phyloP scores from a whole-genome alignment of 805 yeast species.

The Saccharomycopsis amapae region DNA sequence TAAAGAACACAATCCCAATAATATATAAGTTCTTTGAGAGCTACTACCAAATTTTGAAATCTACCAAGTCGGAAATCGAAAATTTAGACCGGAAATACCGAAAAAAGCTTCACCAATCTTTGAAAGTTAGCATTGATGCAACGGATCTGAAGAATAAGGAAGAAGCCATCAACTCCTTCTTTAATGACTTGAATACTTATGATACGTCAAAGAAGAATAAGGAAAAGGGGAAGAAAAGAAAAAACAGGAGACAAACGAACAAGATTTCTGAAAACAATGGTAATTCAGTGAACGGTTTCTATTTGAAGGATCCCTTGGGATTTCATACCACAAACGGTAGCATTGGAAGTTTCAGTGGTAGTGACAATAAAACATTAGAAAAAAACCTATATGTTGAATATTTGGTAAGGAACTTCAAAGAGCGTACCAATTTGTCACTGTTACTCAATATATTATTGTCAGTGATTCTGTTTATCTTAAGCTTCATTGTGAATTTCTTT shows the following conservation, averaged over 20 bases:
- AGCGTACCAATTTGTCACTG: slow-evolving; percentile 3
- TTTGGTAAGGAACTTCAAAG: slow-evolving; percentile 14
- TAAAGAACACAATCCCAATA: slow-evolving; percentile 1
- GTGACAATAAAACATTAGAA: neutral
- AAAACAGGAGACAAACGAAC: too few species aligned
- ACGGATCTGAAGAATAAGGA: too few species aligned
- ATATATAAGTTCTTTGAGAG: neutral
- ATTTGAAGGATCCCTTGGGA: too few species aligned
- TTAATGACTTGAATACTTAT: too few species aligned
- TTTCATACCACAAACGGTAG: too few species aligned
- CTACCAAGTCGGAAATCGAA: neutral
- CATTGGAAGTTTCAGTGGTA: neutral
- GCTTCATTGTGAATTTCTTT: slow-evolving; percentile 4
- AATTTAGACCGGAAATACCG: neutral
- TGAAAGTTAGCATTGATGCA: too few species aligned
- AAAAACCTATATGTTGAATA: slow-evolving; percentile 15
- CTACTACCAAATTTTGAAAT: neutral
- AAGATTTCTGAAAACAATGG: too few species aligned
- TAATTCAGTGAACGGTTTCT: too few species aligned
- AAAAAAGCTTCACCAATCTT: neutral
- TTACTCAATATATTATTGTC: slow-evolving; percentile 12
- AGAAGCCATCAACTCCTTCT: too few species aligned
- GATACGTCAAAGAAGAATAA: too few species aligned
- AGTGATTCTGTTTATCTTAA: slow-evolving; percentile 2
- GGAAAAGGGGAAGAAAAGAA: too few species aligned